Base-by-base conservation (phyloP, 2,329 filamentous ascomycete genomes). In the Dichotomopilus funicola region DNA sequence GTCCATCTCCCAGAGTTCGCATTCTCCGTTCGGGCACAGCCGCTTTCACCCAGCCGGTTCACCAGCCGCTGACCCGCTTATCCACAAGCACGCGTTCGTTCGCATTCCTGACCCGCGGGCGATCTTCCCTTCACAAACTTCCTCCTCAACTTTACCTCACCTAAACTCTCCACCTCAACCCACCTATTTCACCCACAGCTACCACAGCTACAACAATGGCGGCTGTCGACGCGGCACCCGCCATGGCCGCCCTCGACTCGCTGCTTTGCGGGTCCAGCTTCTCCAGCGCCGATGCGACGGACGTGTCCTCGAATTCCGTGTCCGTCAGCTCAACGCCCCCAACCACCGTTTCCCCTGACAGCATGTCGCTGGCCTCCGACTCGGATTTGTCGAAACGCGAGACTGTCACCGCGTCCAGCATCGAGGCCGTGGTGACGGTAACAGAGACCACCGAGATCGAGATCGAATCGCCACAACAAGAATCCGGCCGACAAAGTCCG, bases 271-370 rank as follows among this genome's bases (percentile, higher is more conserved):
- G 65, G 42, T 59, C 64, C 12, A 67, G 64, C 62, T 69, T 67
- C 55, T 61, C 64, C n/a, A 61, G 58, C 13, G 59, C 43, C 50
- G 59, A 62, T 9, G 62, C 67, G 8, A 66, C 67, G 41, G 67
- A 69, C 54, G 53, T 62, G 40, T 49, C 63, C 19, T 68, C 67
- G 7, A 64, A 65, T 57, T 58, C 56, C 55, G 65, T 62, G 51
- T 69, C 67, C 1, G 37, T 65, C 43, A 67, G 60, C 51, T 67
- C 66, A 4, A 70, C 68, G 3, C 68, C 68, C n/a, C 68, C 67
- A 10, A 70, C 68, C 7, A 67, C 62, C 19, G 56, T 64, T n/a
- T 65, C 64, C 6, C 62, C 67, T 35, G 68, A 70, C 56, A 67
- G 63, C 61, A 64, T 66, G 54, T 68, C 65, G 49, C 61, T 68